Conservation (phyloP, 192 early-diverging fungal genomes). For the Entomortierella beljakovae region DNA sequence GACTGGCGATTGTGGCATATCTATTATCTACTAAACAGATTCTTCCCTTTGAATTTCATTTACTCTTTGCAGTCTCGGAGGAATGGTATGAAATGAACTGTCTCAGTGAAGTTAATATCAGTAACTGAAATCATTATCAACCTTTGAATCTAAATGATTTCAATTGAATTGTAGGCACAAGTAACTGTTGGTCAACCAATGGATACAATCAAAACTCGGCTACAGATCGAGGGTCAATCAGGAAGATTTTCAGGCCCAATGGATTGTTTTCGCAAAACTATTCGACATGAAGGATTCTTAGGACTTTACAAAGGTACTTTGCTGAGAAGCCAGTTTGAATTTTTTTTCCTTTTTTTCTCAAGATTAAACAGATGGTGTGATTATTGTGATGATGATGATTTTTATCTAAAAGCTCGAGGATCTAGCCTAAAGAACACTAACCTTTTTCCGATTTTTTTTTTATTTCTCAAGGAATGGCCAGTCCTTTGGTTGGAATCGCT, state of each 20-base stretch:
- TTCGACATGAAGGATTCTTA: constrained; percentile 81
- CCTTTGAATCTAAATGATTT: not conserved
- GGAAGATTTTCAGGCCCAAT: constrained; percentile 75
- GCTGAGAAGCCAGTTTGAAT: not conserved
- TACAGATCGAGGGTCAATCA: constrained; percentile 68
- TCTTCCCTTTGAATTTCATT: not conserved
- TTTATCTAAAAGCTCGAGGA: too few relatives aligned
- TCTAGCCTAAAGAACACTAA: too few relatives aligned
- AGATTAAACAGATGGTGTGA: too few relatives aligned
- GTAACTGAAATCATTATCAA: too few relatives aligned
- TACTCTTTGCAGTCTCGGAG: constrained; percentile 30
- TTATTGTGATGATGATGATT: too few relatives aligned
- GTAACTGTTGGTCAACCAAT: constrained; percentile 80
- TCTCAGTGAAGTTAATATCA: too few relatives aligned
- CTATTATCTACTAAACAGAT: not conserved
- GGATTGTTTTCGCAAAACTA: constrained; percentile 87
- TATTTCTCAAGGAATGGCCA: constrained; percentile 70
- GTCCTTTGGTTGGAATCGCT: constrained; percentile 82
- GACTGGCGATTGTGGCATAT: not conserved
- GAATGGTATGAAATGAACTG: constrained; percentile 28
- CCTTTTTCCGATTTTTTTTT: not conserved
- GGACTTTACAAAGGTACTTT: constrained; percentile 81
- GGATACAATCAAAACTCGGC: constrained; percentile 88
- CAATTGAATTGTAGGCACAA: constrained; percentile 46
- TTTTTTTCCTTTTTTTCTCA: not conserved